phyloP scores from a whole-genome alignment of 495 filamentous ascomycete genomes.

The Xylaria flabelliformis region DNA sequence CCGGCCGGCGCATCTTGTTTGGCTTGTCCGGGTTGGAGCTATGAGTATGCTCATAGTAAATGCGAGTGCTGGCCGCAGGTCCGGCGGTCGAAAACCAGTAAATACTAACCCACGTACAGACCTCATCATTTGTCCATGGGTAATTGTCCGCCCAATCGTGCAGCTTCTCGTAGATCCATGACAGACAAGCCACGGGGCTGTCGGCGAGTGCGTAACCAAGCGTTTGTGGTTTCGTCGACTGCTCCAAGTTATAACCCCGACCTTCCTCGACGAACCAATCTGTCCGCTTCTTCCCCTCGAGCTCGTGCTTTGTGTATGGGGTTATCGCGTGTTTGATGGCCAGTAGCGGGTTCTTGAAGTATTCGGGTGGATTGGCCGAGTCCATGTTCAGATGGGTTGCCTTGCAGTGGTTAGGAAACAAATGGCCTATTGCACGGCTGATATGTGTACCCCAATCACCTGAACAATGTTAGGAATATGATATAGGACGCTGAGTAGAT shows the following conservation, averaged over 20 bases:
- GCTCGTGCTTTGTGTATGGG: slow-evolving; percentile 43
- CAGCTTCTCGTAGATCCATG: slow-evolving; percentile 76
- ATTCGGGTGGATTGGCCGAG: slow-evolving; percentile 44
- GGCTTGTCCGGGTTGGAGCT: slow-evolving; percentile 31
- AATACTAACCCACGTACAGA: slow-evolving; percentile 69
- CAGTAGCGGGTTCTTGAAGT: slow-evolving; percentile 49
- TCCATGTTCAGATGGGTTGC: slow-evolving; percentile 72
- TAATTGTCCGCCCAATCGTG: slow-evolving; percentile 71
- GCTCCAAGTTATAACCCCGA: slow-evolving; percentile 61
- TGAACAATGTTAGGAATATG: slow-evolving; percentile 10
- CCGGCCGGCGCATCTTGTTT: slow-evolving; percentile 29
- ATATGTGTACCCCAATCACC: slow-evolving; percentile 74
- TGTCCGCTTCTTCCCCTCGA: slow-evolving; percentile 52
- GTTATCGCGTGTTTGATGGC: slow-evolving; percentile 52
- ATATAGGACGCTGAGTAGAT: slow-evolving; percentile 15
- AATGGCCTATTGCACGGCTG: slow-evolving; percentile 60
- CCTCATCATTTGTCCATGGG: slow-evolving; percentile 71
- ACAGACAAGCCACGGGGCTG: slow-evolving; percentile 65
- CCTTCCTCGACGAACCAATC: slow-evolving; percentile 60
- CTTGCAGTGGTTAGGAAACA: slow-evolving; percentile 62
- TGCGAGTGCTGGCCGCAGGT: slow-evolving; percentile 60
- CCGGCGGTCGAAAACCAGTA: slow-evolving; percentile 66
- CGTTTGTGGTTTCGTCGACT: slow-evolving; percentile 69
- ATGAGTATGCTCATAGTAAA: slow-evolving; percentile 65
- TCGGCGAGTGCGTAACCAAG: slow-evolving; percentile 63